Conservation (phyloP, 2,329 filamentous ascomycete genomes). For the Thermoascus crustaceus region DNA sequence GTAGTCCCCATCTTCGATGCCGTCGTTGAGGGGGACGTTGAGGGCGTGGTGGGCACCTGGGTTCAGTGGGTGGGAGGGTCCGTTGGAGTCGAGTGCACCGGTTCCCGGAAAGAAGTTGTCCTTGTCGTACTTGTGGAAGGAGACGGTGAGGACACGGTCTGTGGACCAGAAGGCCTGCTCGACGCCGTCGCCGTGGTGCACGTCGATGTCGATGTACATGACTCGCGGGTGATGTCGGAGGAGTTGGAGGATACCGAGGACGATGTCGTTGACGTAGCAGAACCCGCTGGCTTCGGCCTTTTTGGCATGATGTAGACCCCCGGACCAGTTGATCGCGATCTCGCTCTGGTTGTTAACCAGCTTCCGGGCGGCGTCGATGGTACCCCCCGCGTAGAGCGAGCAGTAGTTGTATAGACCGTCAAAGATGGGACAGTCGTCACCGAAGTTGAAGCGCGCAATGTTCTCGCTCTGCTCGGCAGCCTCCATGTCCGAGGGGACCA, state of each 20-base stretch:
- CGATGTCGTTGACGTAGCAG: slow-evolving; percentile 99
- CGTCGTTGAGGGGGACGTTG: slow-evolving; percentile 84
- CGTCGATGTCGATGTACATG: slow-evolving; percentile 90
- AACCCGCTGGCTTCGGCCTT: slow-evolving; percentile 90
- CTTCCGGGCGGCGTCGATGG: slow-evolving; percentile 83
- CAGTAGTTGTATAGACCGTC: slow-evolving; percentile 94
- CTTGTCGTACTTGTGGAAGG: slow-evolving; percentile 93
- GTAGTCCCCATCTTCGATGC: slow-evolving; percentile 87
- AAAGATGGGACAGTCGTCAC: slow-evolving; percentile 93
- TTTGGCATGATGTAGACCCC: slow-evolving; percentile 92
- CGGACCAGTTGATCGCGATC: slow-evolving; percentile 96
- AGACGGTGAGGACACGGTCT: slow-evolving; percentile 83
- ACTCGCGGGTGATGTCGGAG: slow-evolving; percentile 75
- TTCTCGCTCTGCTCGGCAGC: slow-evolving; percentile 49
- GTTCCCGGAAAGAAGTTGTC: slow-evolving; percentile 82
- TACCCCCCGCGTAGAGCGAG: slow-evolving; percentile 83
- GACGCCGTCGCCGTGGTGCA: slow-evolving; percentile 84
- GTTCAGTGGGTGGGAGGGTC: slow-evolving; percentile 73
- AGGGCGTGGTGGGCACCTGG: slow-evolving; percentile 81
- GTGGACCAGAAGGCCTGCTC: slow-evolving; percentile 87
- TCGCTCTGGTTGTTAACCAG: slow-evolving; percentile 79
- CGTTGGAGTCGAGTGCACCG: slow-evolving; percentile 77
- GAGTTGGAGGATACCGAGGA: slow-evolving; percentile 83
- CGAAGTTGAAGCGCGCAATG: slow-evolving; percentile 69
- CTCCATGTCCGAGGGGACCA: slow-evolving; percentile 62